Evolutionary conservation across 306 rosid genomes (phyloP), one percentile per base, ranked within the genome.

Genomic region (Fragaria nilgerrensis): DNA sequence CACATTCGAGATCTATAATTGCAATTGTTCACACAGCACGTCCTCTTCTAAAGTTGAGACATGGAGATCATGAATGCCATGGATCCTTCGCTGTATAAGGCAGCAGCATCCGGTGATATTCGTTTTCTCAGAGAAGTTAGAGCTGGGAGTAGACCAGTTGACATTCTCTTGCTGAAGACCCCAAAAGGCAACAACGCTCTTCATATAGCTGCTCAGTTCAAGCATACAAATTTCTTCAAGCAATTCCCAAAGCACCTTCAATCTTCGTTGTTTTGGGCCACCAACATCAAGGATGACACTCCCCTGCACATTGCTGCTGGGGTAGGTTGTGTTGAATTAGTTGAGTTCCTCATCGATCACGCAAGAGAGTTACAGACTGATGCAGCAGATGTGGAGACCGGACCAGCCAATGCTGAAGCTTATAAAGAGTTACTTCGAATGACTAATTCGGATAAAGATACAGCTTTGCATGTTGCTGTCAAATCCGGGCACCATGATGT

Each of bases 401-500:
- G 2, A 4, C 61, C 75, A 70, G 43, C 61, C 34, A 72, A 59
- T 9, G 20, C 12, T 16, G 79, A 61, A 12, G 2, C 64, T 16
- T 10, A 58, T 7, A 39, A 27, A 23, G 22, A 45, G 10, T 23
- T 16, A 0, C 41, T 61, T 17, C 23, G 17, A 2, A 41, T 16
- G 66, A 32, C 36, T 19, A 75, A 75, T 52, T 8, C 0, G 9
- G 23, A 62, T 9, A 20, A 7, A 0, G 70, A 75, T 20, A 75
- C 80, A 23, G 77, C 37, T 4, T 52, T 81, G 34, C 84, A 80
- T 37, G 76, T 67, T 43, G 83, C 79, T 34, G 66, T 47, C 0
- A n/a, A 22, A 3, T 2, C 8, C 5, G 55, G 45, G 8, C 27
- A 62, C 27, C 9, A 2, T 0, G 52, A 20, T 10, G 29, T 80